Evolutionary conservation across 129 eudicot genomes (phyloP).

Genomic region (carrot (Daucus carota)): DNA sequence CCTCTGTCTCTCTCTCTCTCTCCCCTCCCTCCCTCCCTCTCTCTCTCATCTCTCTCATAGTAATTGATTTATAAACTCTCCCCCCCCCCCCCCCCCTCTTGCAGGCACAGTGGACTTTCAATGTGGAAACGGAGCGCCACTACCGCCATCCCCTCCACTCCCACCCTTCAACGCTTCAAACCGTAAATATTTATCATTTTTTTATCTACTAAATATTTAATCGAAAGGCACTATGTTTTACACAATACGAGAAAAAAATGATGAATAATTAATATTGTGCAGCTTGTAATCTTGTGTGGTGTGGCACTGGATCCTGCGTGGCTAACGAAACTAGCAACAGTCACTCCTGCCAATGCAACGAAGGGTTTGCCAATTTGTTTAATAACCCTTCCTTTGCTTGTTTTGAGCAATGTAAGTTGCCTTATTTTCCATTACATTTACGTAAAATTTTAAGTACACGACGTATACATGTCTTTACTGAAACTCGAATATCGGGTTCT

Average conservation of each 20-base stretch:
- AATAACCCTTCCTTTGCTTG: constrained; percentile 7
- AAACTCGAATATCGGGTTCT: not conserved
- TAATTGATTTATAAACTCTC: not conserved
- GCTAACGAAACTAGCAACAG: not conserved
- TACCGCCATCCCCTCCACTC: not conserved
- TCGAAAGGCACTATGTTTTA: no score
- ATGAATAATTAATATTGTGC: not conserved
- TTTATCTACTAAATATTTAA: no score
- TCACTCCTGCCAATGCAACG: constrained; percentile 9
- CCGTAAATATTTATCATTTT: no score
- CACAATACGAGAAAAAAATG: not conserved
- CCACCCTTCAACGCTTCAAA: not conserved
- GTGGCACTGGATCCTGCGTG: constrained; percentile 18
- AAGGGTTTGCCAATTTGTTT: constrained; percentile 16
- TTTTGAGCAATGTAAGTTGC: constrained; percentile 13
- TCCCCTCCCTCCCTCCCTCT: not conserved
- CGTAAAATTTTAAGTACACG: no score
- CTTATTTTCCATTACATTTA: no score
- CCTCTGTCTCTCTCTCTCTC: not conserved
- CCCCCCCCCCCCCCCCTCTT: no score
- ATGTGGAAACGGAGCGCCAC: not conserved
- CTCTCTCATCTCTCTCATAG: not conserved
- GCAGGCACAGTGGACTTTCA: not conserved
- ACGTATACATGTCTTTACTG: no score
- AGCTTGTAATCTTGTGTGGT: constrained; percentile 16